Conservation (phyloP, 768 basidiomycete genomes). For the Postia placenta region DNA sequence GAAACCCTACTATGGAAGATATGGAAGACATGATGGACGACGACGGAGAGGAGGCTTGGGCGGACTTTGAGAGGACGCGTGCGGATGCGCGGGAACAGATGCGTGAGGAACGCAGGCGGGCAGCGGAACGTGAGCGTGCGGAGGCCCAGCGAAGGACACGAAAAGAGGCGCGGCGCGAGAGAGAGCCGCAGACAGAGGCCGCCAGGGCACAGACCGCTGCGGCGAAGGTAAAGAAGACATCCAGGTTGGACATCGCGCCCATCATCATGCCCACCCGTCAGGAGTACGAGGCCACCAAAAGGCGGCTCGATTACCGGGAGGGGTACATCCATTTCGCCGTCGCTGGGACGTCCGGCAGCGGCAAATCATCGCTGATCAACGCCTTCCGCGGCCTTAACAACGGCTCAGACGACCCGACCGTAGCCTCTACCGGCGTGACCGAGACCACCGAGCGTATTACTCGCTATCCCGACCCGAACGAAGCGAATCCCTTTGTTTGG, state of each 20-base stretch:
- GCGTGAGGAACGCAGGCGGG: no score
- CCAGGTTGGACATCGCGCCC: background rate
- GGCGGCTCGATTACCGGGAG: background rate
- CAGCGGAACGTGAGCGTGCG: no score
- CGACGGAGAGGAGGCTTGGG: background rate
- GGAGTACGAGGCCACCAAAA: background rate
- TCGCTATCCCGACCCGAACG: slow-evolving; percentile 1
- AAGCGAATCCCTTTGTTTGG: slow-evolving; percentile 3
- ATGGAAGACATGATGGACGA: no score
- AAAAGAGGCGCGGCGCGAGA: background rate
- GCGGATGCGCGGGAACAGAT: background rate
- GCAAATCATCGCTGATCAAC: slow-evolving; percentile 3
- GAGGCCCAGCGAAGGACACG: no score
- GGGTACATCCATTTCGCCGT: slow-evolving; percentile 2
- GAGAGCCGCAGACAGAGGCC: background rate
- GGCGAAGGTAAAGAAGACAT: background rate
- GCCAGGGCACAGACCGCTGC: background rate
- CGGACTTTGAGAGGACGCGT: background rate
- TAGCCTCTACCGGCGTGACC: background rate
- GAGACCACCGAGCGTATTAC: background rate
- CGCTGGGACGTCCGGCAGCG: background rate
- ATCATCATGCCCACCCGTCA: background rate
- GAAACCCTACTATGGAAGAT: no score
- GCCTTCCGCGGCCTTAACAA: slow-evolving; percentile 1
- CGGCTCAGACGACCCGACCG: background rate